Percentiles rank a stretch among this genome's conserved stretches.
Conservation (phyloP, 2,329 filamentous ascomycete species). For the Drechslerella stenobrocha region DNA sequence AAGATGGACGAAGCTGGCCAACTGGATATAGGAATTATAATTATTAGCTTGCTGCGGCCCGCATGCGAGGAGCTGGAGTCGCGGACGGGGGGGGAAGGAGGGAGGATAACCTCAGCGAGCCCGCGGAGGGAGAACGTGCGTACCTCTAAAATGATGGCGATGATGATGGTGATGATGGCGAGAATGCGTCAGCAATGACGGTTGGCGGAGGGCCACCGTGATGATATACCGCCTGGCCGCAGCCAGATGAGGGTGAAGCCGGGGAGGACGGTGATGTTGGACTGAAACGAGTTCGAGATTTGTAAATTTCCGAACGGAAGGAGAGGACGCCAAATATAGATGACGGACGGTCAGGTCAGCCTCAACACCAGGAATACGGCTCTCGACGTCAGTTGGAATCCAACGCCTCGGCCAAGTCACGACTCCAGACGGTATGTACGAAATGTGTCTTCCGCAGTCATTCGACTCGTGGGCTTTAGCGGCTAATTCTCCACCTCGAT, state of each 20-base stretch:
- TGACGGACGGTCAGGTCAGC: not conserved
- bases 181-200: too few species aligned
- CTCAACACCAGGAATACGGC: not conserved
- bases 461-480: not conserved
- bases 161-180: too few species aligned
- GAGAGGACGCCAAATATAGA: constrained; percentile 4
- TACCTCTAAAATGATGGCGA: too few species aligned
- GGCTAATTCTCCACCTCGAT: constrained; percentile 1
- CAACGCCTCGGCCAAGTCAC: not conserved
- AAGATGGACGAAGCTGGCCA: not conserved
- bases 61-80: too few species aligned
- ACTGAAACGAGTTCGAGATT: constrained; percentile 5
- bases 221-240: too few species aligned
- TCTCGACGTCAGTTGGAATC: too few species aligned
- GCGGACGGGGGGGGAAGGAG: too few species aligned
- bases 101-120: too few species aligned
- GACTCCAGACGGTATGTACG: not conserved
- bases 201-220: too few species aligned
- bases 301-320: constrained; percentile 9
- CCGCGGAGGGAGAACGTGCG: too few species aligned
- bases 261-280: not conserved
- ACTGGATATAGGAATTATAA: too few species aligned
- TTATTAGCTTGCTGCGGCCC: too few species aligned
- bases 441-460: not conserved
- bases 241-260: not conserved